Conservation (phyloP, 139 green algal species). For the Tetratostichococcus sp. region DNA sequence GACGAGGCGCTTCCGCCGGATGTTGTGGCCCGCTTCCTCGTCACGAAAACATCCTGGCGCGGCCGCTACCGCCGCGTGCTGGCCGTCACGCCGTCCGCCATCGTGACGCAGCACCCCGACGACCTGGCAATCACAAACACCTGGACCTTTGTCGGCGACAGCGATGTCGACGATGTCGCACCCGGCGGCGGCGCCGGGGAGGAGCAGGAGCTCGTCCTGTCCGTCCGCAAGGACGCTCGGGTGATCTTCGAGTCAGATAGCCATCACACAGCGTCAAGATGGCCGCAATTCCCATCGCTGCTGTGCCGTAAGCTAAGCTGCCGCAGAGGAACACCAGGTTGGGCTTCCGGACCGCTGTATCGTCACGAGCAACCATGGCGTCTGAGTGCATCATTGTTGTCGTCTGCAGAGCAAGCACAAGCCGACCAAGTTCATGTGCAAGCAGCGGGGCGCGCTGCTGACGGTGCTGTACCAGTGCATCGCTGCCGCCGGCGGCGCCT, state of each 20-base stretch:
- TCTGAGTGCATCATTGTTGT: too few species aligned
- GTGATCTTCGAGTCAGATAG: constrained; percentile 12
- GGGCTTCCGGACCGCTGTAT: too few species aligned
- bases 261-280: too few species aligned
- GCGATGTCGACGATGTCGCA: constrained; percentile 38
- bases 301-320: too few species aligned
- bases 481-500: constrained; percentile 26
- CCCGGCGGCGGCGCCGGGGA: constrained; percentile 26
- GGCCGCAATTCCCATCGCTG: too few species aligned
- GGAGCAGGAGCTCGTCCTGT: constrained; percentile 66
- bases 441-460: constrained; percentile 60
- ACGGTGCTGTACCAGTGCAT: constrained; percentile 65
- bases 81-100: constrained; percentile 52
- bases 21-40: constrained; percentile 58
- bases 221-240: constrained; percentile 60
- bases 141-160: constrained; percentile 58
- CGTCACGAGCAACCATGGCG: too few species aligned
- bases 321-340: too few species aligned
- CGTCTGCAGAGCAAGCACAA: constrained; percentile 64
- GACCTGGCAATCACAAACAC: constrained; percentile 74
- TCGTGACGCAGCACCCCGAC: constrained; percentile 79
- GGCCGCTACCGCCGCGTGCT: constrained; percentile 75
- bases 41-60: constrained; percentile 77
- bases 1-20: constrained; percentile 17
- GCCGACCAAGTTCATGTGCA: constrained; percentile 70